Evolutionary conservation across 768 basidiomycete genomes (phyloP), one percentile per base, ranked within the genome.

Genomic region (Hydnomerulius pinastri): DNA sequence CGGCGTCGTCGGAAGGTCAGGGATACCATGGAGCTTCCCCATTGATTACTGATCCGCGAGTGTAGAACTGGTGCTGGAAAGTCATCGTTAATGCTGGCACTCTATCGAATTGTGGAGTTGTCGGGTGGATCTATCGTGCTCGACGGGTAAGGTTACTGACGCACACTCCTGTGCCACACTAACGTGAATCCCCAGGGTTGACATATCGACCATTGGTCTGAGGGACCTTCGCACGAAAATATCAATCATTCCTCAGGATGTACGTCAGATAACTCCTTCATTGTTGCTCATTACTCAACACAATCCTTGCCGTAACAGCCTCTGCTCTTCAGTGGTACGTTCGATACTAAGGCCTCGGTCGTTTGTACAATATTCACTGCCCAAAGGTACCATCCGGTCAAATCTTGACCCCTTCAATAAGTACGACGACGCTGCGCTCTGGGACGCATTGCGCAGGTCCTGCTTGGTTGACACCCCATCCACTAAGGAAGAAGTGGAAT

Each of bases 371-470:
- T 53, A 71, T 20, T 39, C 20, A 25, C 46, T 36, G 72, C 71
- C n/a, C 52, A 65, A 60, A 83, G 72, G 86, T 55, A 74, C 77
- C 59, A 71, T 89, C 54, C 65, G 79, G 64, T 84, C 72, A 48
- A 85, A 75, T 53, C 73, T 81, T 51, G 83, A 74, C 68, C 71
- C 85, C 56, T 92, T 76, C 71, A 80, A 64, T 62, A 73, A 66
- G 65, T 87, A 82, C 54, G 80, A 81, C 46, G 82, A 86, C 56
- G 83, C 83, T 5, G 70, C 74, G 9, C 66, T 91, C 2, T 87
- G 85, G 81, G 85, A 87, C 63, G 87, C 89, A 4, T 71, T 91
- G n/a, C 79, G 79, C 17, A 77, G 86, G 30, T 81, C 87, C 2
- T 77, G 75, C 62, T 64, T 81, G 6, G 48, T 77, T 20, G 64